phyloP scores from a whole-genome alignment of 148 eudicot genomes.

The Polygonum aviculare region DNA sequence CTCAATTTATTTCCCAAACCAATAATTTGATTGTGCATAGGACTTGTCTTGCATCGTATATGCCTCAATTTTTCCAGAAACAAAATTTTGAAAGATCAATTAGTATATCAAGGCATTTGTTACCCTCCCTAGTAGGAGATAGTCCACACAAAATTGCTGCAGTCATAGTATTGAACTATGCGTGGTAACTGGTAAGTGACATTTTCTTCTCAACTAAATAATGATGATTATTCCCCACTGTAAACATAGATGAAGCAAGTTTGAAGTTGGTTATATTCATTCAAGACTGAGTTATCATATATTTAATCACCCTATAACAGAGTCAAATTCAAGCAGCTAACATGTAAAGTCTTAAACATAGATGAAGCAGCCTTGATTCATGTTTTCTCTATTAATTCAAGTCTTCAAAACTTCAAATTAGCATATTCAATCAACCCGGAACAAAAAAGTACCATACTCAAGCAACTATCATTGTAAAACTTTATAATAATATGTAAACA shows the following conservation, averaged over 20 bases:
- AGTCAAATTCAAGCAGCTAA: background rate
- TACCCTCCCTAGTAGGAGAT: background rate
- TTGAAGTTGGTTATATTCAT: background rate
- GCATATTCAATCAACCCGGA: too few species aligned
- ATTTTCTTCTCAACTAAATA: background rate
- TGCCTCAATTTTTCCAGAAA: background rate
- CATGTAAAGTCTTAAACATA: background rate
- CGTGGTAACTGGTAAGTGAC: background rate
- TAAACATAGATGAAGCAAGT: background rate
- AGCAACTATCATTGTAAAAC: background rate
- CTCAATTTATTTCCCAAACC: background rate
- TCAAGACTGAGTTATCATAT: background rate
- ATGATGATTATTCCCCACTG: background rate
- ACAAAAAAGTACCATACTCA: background rate
- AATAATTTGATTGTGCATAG: background rate
- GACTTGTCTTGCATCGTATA: too few species aligned
- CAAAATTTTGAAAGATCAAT: too few species aligned
- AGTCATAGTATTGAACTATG: background rate
- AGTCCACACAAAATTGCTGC: background rate
- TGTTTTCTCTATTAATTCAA: too few species aligned
- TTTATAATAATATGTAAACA: background rate
- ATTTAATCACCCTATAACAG: too few species aligned
- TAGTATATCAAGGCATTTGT: background rate
- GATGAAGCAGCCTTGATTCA: background rate
- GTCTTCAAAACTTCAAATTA: background rate